phyloP scores from a whole-genome alignment of 2,329 filamentous ascomycete species.

The Microsporum ferrugineum region DNA sequence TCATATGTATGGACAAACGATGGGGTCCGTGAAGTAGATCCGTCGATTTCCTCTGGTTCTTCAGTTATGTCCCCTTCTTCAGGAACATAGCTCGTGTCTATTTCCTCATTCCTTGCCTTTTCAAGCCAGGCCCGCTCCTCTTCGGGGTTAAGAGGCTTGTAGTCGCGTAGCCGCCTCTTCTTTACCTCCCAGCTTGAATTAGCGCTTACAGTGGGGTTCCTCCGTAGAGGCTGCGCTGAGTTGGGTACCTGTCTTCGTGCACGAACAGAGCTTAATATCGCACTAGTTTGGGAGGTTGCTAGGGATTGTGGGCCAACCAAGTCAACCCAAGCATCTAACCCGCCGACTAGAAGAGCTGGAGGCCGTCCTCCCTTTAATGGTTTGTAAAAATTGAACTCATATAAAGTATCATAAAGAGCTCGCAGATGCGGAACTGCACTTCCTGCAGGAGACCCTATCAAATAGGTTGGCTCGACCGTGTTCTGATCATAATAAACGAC shows the following conservation, averaged over 20 bases:
- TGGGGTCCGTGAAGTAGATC: slow-evolving; percentile 36
- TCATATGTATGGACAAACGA: slow-evolving; percentile 60
- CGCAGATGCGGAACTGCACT: slow-evolving; percentile 49
- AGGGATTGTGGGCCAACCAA: slow-evolving; percentile 62
- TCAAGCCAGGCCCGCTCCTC: slow-evolving; percentile 75
- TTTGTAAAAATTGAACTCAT: slow-evolving; percentile 71
- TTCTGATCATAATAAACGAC: slow-evolving; percentile 81
- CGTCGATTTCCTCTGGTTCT: slow-evolving; percentile 34
- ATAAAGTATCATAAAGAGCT: slow-evolving; percentile 65
- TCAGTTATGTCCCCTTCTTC: slow-evolving; percentile 31
- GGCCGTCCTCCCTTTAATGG: slow-evolving; percentile 52
- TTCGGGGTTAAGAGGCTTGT: slow-evolving; percentile 63
- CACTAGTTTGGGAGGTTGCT: slow-evolving; percentile 45
- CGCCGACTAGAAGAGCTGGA: slow-evolving; percentile 70
- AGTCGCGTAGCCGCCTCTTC: slow-evolving; percentile 47
- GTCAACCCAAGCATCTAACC: slow-evolving; percentile 75
- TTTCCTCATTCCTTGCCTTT: slow-evolving; percentile 56
- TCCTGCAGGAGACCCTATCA: slow-evolving; percentile 36
- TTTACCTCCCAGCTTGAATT: slow-evolving; percentile 44
- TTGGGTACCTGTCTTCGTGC: slow-evolving; percentile 23
- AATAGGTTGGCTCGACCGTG: slow-evolving; percentile 48
- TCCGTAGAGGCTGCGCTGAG: slow-evolving; percentile 39
- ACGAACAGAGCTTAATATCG: slow-evolving; percentile 37
- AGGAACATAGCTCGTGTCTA: slow-evolving; percentile 34
- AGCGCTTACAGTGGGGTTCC: slow-evolving; percentile 41